Evolutionary conservation across 306 rosid species (phyloP).

Genomic region (Malus orientalis): DNA sequence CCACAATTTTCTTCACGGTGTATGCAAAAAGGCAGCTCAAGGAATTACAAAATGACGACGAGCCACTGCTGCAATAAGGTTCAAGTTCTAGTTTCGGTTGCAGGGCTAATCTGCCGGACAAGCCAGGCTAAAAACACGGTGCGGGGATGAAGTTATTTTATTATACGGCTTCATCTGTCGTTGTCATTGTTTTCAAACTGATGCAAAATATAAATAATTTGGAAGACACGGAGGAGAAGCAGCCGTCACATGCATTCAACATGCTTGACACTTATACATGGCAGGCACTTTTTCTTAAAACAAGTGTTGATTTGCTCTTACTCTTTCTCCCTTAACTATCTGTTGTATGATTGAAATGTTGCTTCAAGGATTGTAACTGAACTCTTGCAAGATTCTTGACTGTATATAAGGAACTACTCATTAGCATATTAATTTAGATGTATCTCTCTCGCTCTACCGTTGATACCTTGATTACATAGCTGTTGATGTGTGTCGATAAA

Average conservation of each 20-base stretch:
- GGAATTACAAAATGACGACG: conserved; percentile 41
- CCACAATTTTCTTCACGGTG: conserved; percentile 56
- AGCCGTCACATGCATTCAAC: conserved; percentile 20
- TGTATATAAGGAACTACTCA: conserved; percentile 3
- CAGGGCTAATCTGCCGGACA: not conserved
- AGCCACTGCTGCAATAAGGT: conserved; percentile 41
- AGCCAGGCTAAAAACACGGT: not conserved
- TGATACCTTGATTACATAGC: not conserved
- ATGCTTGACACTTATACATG: conserved; percentile 10
- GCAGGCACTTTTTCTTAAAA: not conserved
- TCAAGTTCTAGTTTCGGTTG: conserved; percentile 9
- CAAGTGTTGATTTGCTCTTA: not conserved
- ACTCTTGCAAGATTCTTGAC: conserved; percentile 11
- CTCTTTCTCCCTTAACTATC: not conserved
- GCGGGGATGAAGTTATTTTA: conserved; percentile 36
- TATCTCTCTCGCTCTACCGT: not conserved
- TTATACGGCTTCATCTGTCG: conserved; percentile 26
- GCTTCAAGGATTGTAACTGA: conserved; percentile 4
- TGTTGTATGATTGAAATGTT: conserved; percentile 20
- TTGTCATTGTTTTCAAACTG: conserved; percentile 19
- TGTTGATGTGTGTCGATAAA: too few relatives aligned
- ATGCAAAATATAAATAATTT: conserved; percentile 11
- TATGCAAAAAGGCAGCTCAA: conserved; percentile 57
- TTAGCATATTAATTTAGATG: not conserved
- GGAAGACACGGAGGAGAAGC: conserved; percentile 10